phyloP scores from a whole-genome alignment of 495 filamentous ascomycete genomes.

The Podospora australis region DNA sequence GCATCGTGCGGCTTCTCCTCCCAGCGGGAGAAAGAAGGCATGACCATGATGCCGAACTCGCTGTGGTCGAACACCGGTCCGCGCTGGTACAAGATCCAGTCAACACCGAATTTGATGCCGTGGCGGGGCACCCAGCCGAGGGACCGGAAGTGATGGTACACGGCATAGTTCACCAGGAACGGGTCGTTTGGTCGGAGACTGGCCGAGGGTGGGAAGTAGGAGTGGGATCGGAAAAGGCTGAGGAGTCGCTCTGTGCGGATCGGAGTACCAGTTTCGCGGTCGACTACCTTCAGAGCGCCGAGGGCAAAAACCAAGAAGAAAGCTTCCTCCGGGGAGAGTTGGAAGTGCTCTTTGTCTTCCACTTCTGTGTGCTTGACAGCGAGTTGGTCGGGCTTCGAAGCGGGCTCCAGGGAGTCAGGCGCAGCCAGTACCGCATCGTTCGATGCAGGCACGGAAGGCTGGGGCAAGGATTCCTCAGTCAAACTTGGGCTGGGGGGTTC shows the following conservation, averaged over 20 bases:
- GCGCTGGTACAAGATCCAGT: conserved; percentile 91
- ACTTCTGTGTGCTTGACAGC: conserved; percentile 29
- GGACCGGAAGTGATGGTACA: conserved; percentile 95
- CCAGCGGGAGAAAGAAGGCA: conserved; percentile 85
- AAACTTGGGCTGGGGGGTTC: conserved; percentile 39
- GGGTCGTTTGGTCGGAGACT: conserved; percentile 59
- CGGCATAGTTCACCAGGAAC: conserved; percentile 79
- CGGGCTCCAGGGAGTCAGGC: not conserved
- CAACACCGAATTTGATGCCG: conserved; percentile 90
- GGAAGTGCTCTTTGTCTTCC: conserved; percentile 80
- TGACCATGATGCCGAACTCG: conserved; percentile 77
- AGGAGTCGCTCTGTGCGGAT: conserved; percentile 52
- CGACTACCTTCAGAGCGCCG: conserved; percentile 64
- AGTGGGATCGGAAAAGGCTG: conserved; percentile 57
- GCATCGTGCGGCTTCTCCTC: conserved; percentile 39
- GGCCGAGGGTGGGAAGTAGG: conserved; percentile 57
- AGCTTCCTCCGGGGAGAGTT: conserved; percentile 82
- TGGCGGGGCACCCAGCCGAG: conserved; percentile 93
- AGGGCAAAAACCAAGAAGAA: conserved; percentile 86
- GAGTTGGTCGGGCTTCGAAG: not conserved
- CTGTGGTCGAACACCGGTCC: conserved; percentile 92
- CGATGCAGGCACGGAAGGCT: not conserved
- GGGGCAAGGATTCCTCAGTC: conserved; percentile 1
- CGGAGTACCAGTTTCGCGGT: conserved; percentile 44
- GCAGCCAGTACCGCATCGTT: not conserved